A percentile compares a stretch with the other conserved stretches of the same genome.
Evolutionary conservation across 345 rosid species (phyloP).

Genomic region (Citrus hindsii): DNA sequence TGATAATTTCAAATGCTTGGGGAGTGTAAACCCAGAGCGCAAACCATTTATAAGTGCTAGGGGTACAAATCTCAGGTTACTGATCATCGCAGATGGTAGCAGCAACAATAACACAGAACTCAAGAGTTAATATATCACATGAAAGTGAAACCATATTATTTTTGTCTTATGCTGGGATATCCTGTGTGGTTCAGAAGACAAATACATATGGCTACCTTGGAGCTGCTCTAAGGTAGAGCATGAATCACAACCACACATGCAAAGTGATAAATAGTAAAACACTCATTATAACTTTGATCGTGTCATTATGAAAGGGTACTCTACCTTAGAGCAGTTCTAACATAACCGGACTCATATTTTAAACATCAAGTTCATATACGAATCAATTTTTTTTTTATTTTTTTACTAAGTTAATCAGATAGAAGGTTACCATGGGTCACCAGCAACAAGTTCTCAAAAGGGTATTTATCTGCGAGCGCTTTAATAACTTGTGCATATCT

Average conservation of each 20-base stretch:
- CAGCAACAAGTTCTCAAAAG: constrained; percentile 70
- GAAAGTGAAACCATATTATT: not conserved
- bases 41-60: not conserved
- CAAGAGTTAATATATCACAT: not conserved
- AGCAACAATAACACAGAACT: not conserved
- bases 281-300: no score
- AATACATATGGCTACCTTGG: not conserved
- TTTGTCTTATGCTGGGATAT: not conserved
- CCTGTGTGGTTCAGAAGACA: not conserved
- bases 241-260: no score
- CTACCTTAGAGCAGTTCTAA: no score
- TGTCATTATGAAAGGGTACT: no score
- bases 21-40: not conserved
- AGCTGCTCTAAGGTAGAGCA: no score
- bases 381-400: no score
- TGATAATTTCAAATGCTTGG: not conserved
- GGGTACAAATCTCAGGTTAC: not conserved
- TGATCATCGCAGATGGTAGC: not conserved
- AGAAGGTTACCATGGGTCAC: constrained; percentile 73
- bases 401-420: not conserved
- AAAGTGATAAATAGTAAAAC: no score
- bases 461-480: constrained; percentile 71
- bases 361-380: not conserved
- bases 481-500: constrained; percentile 56
- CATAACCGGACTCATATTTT: not conserved